A percentile compares a stretch with the other conserved stretches of the same genome.
Conservation (phyloP, 768 basidiomycete genomes). For the Tulasnella sp. region DNA sequence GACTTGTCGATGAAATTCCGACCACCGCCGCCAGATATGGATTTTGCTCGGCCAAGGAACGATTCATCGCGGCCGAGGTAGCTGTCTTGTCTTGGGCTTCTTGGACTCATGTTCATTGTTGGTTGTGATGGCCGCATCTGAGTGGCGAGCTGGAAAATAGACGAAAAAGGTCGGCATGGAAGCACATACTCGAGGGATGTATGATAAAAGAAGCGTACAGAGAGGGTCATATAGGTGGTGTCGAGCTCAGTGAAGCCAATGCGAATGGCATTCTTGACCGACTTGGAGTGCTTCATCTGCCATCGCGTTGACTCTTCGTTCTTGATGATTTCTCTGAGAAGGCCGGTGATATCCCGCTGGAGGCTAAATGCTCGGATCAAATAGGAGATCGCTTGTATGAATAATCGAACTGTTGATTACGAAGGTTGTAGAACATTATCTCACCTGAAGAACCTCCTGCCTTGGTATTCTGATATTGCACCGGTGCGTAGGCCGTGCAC, state of each 20-base stretch:
- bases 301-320: conserved; percentile 11
- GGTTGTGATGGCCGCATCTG: too few relatives aligned
- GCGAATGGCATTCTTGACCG: conserved; percentile 13
- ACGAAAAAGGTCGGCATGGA: too few relatives aligned
- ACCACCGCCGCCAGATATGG: too few relatives aligned
- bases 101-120: too few relatives aligned
- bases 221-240: conserved; percentile 11
- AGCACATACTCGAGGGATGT: too few relatives aligned
- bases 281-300: conserved; percentile 13
- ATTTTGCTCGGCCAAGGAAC: too few relatives aligned
- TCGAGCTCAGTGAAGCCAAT: conserved; percentile 15
- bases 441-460: conserved; percentile 14
- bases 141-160: too few relatives aligned
- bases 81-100: too few relatives aligned
- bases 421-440: neutral
- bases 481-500: conserved; percentile 12
- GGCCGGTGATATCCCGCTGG: conserved; percentile 12
- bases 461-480: conserved; percentile 10
- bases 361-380: neutral
- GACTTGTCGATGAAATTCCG: too few relatives aligned
- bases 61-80: too few relatives aligned
- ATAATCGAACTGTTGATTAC: neutral
- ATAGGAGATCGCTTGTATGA: neutral
- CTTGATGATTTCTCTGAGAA: conserved; percentile 12
- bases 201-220: conserved; percentile 8